phyloP scores from a whole-genome alignment of 345 rosid species.

The Bruguiera gymnorhiza region DNA sequence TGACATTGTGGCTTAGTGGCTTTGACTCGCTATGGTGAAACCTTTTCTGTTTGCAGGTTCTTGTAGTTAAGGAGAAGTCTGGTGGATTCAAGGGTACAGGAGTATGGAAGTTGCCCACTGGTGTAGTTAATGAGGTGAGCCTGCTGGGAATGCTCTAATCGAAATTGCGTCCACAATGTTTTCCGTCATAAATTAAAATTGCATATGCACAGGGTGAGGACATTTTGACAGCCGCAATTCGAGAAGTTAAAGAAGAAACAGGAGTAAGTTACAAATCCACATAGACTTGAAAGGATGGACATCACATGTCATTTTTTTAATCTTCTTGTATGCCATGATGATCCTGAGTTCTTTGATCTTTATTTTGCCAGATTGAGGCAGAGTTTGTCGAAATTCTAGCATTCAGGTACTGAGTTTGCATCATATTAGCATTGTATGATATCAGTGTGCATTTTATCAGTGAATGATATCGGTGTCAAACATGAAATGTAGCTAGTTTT shows the following conservation, averaged over 20 bases:
- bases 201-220: conserved; percentile 63
- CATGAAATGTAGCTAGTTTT: neutral
- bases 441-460: neutral
- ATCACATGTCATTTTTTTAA: neutral
- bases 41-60: conserved; percentile 39
- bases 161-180: neutral
- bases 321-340: neutral
- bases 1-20: neutral
- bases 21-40: neutral
- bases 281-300: neutral
- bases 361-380: conserved; percentile 45
- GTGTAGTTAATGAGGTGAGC: conserved; percentile 65
- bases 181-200: conserved; percentile 2
- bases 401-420: conserved; percentile 41
- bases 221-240: conserved; percentile 48
- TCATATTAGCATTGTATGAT: neutral
- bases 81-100: conserved; percentile 55
- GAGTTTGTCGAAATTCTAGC: conserved; percentile 64
- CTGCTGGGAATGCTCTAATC: neutral
- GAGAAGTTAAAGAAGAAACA: conserved; percentile 91
- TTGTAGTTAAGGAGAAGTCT: conserved; percentile 70
- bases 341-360: conserved; percentile 8
- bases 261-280: conserved; percentile 46
- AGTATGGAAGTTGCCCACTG: conserved; percentile 84
- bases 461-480: neutral